Percentiles rank a stretch among this genome's conserved stretches.
These are phyloP conservation scores for Rhizoclosmatium hyalinum DNA, from an alignment of 371 early-diverging fungal genomes.

Conservation along the genomic window DNA sequence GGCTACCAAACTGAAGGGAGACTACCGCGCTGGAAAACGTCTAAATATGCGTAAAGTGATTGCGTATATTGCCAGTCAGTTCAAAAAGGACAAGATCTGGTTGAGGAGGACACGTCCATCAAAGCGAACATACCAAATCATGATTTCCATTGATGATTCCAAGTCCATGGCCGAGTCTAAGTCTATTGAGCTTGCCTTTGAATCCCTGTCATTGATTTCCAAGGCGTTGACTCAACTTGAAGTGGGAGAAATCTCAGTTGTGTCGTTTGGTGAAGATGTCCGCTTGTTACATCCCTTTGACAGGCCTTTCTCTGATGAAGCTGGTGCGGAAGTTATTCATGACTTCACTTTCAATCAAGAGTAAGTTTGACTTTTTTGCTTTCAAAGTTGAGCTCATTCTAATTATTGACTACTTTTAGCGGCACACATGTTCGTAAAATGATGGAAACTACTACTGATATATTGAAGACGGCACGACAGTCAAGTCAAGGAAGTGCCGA, in stretches of 20 bases:
- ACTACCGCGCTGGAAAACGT: slow-evolving; percentile 99
- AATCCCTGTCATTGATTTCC: slow-evolving; percentile 89
- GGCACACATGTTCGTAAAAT: slow-evolving; percentile 81
- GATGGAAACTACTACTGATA: slow-evolving; percentile 77
- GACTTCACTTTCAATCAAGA: slow-evolving; percentile 92
- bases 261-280: slow-evolving; percentile 89
- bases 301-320: slow-evolving; percentile 82
- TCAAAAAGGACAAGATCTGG: slow-evolving; percentile 99
- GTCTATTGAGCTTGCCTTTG: slow-evolving; percentile 90
- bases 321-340: slow-evolving; percentile 86
- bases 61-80: slow-evolving; percentile 98
- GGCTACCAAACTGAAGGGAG: slow-evolving; percentile 96
- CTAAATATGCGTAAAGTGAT: slow-evolving; percentile 99
- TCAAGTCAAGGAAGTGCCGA: slow-evolving; percentile 56
- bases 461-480: slow-evolving; percentile 76
- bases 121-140: slow-evolving; percentile 97
- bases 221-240: slow-evolving; percentile 93
- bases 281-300: slow-evolving; percentile 92
- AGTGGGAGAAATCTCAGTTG: slow-evolving; percentile 89
- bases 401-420: slow-evolving; percentile 11
- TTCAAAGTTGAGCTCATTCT: background rate
- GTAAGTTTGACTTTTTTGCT: slow-evolving; percentile 37
- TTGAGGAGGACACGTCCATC: slow-evolving; percentile 97
- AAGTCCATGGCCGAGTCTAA: slow-evolving; percentile 94
- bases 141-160: slow-evolving; percentile 99